Evolutionary conservation across 2,329 filamentous ascomycete genomes (phyloP).

Genomic region (Sarocladium kiliense): DNA sequence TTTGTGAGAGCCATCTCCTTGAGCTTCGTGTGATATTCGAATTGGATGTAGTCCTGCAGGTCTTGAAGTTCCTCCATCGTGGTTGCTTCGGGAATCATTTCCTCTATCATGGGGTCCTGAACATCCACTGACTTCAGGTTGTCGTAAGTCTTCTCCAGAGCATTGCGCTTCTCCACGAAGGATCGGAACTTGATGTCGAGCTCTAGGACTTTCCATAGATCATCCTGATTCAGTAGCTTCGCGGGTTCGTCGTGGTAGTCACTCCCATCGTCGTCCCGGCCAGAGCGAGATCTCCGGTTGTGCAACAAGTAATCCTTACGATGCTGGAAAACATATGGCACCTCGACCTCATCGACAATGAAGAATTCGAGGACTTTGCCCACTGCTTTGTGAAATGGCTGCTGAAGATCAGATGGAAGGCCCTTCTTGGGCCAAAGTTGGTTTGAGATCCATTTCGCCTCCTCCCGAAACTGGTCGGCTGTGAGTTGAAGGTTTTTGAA

Average conservation of each 20-base stretch:
- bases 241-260: slow-evolving; percentile 74
- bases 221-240: slow-evolving; percentile 85
- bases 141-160: slow-evolving; percentile 73
- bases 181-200: slow-evolving; percentile 93
- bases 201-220: slow-evolving; percentile 93
- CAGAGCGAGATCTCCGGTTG: slow-evolving; percentile 61
- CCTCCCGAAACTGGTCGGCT: slow-evolving; percentile 82
- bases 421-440: slow-evolving; percentile 86
- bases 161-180: slow-evolving; percentile 84
- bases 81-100: slow-evolving; percentile 72
- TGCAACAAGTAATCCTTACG: slow-evolving; percentile 97
- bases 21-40: slow-evolving; percentile 80
- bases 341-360: slow-evolving; percentile 88
- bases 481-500: slow-evolving; percentile 79
- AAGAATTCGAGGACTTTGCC: slow-evolving; percentile 93
- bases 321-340: slow-evolving; percentile 97
- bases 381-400: slow-evolving; percentile 82
- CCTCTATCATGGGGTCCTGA: slow-evolving; percentile 70
- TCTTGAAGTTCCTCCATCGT: slow-evolving; percentile 97
- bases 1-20: slow-evolving; percentile 69
- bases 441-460: slow-evolving; percentile 86
- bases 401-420: slow-evolving; percentile 64
- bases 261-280: slow-evolving; percentile 61
- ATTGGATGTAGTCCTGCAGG: slow-evolving; percentile 92
- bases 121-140: slow-evolving; percentile 61